A percentile compares a stretch with the other conserved stretches of the same genome.
phyloP scores from a whole-genome alignment of 257 asterid species.

The Scutellaria minor region DNA sequence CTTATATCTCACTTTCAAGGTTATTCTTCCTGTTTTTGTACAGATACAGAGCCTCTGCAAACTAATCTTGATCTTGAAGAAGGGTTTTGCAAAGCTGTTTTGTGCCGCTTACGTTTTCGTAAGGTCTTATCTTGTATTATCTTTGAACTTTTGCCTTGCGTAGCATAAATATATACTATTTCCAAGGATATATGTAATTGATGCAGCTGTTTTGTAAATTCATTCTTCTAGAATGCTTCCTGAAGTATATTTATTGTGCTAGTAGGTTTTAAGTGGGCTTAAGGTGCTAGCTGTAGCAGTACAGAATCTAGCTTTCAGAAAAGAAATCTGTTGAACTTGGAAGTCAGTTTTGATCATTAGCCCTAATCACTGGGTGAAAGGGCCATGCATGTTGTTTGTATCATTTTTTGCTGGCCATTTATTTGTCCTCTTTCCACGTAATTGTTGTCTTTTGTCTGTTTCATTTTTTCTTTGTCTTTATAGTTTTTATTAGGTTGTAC shows the following conservation, averaged over 20 bases:
- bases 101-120: slow-evolving; percentile 99
- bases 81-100: slow-evolving; percentile 88
- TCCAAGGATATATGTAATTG: background rate
- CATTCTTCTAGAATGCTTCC: slow-evolving; percentile 30
- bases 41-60: slow-evolving; percentile 95
- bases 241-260: slow-evolving; percentile 25
- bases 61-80: slow-evolving; percentile 81
- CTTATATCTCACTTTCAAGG: slow-evolving; percentile 27
- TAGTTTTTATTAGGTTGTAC: too few relatives aligned
- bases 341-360: slow-evolving; percentile 2
- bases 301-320: slow-evolving; percentile 23
- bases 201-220: slow-evolving; percentile 27
- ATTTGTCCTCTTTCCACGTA: too few relatives aligned
- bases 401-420: too few relatives aligned
- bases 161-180: slow-evolving; percentile 4
- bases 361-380: slow-evolving; percentile 10
- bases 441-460: too few relatives aligned
- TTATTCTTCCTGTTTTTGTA: slow-evolving; percentile 40
- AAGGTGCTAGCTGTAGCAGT: slow-evolving; percentile 15
- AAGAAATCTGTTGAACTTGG: slow-evolving; percentile 1
- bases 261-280: slow-evolving; percentile 3
- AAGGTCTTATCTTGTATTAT: slow-evolving; percentile 87
- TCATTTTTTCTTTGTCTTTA: too few relatives aligned
- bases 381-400: slow-evolving; percentile 10
- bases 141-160: slow-evolving; percentile 36